Base-by-base conservation (phyloP, 352 stramenopile species). In the Elongisporangium undulatum region DNA sequence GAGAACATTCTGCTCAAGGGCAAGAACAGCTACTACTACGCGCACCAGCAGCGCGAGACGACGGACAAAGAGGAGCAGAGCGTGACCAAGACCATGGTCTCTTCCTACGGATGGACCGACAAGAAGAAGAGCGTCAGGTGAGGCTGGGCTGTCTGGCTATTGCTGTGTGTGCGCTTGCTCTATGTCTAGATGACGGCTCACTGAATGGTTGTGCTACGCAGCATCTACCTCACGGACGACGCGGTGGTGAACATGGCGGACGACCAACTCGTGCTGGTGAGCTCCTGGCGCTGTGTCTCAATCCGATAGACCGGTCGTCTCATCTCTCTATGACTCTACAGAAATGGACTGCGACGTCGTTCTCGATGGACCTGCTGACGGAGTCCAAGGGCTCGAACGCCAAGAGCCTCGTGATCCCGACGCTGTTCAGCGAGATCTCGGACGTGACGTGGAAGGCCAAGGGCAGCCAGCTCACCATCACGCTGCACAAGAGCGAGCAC, bases 1-100 rank as follows among this genome's bases (percentile, higher is more conserved):
- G 84, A 91, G 50, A 91, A 76, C 22, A 72, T 85, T 58, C 23
- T 87, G 23, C 71, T 70, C 51, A 90, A 90, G 58, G 86, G 86
- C 39, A 72, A 83, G 22, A 77, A 94, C 69, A 93, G 84, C 71
- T 95, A 95, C 72, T 93, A 92, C 67, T 95, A 93, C 65, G 72
- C 81, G 10, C 84, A 90, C 69, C 61, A 85, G 60, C 67, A 52
- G 17, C 72, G 63, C 56, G 64, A 73, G 15, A 49, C 62, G 24
- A 74, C 71, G 15, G 58, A 61, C 23, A 38, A 62, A 20, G 55
- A 55, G 9, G 57, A 71, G 21, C 55, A 72, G 23, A 59, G 62
- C 38, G 55, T 79, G 49, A 71, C 70, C 22, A 89, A 88, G 62
- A 78, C 72, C 21, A 77, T 71, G 58, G 75, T 90, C 22, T 91